Evolutionary conservation across 2,329 filamentous ascomycete genomes (phyloP).

Genomic region (Fusarium sp.): DNA sequence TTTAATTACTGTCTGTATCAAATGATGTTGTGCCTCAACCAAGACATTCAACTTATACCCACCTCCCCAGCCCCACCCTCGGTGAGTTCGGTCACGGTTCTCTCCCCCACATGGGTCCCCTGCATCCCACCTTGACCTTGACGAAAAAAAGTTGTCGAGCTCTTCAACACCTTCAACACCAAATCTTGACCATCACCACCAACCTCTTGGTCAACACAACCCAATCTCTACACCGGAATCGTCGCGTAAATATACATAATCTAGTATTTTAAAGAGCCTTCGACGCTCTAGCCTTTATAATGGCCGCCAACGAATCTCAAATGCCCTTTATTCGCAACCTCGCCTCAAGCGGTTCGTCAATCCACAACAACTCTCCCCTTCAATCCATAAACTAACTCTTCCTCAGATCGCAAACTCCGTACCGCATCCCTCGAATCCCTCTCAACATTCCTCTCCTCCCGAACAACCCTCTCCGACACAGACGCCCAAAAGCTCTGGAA

Average conservation of each 20-base stretch:
- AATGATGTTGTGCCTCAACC: background rate
- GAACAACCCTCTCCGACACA: constrained; percentile 69
- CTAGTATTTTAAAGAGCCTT: background rate
- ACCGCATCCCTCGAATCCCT: constrained; percentile 83
- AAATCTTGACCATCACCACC: constrained; percentile 5
- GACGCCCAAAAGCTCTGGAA: constrained; percentile 94
- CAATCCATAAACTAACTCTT: background rate
- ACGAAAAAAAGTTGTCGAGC: constrained; percentile 39
- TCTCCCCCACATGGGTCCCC: constrained; percentile 35
- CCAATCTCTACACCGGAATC: background rate
- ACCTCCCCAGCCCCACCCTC: background rate
- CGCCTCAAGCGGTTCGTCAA: constrained; percentile 80
- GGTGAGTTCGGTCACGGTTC: constrained; percentile 34
- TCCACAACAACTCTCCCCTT: constrained; percentile 27
- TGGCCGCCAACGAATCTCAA: constrained; percentile 54
- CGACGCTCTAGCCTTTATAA: constrained; percentile 31
- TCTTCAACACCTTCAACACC: constrained; percentile 33
- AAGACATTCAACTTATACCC: background rate
- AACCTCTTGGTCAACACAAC: background rate
- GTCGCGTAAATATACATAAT: background rate
- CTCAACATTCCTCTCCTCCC: constrained; percentile 78
- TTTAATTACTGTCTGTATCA: background rate
- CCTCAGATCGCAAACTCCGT: constrained; percentile 79
- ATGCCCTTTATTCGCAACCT: constrained; percentile 86
- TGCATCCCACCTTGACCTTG: constrained; percentile 38